Base-by-base conservation (phyloP, 1,139 yeast species). In the Taphrina communis region DNA sequence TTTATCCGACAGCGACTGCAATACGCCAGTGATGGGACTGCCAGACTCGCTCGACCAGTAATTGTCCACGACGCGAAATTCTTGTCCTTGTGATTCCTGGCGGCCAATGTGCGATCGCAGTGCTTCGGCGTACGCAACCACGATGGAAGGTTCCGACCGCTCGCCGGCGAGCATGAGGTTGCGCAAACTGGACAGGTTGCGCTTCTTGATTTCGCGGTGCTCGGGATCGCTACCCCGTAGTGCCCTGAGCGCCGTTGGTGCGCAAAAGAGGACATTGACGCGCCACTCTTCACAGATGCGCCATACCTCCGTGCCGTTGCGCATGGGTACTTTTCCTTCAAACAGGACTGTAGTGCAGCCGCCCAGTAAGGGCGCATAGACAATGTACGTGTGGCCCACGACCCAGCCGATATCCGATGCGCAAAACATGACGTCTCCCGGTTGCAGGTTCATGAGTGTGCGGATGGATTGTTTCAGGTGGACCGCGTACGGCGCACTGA, bases 241-340 rank as follows among this genome's bases (percentile, higher is more conserved):
- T n/a, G 67, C 67, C 12, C 67, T 48, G 6, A 63, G 38, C 8
- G 67, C 67, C 5, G 67, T 63, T 25, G 67, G 67, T n/a, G 67
- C 67, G 44, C 67, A 63, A 11, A 63, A 63, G 17, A 63, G 60
- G 48, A 63, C 67, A 36, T 63, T 55, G 56, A 53, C 67, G 21
- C 48, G 44, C 61, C 59, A 63, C 35, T 53, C 67, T 17, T 63
- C 67, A n/a, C 67, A 63, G 38, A 53, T 11, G 21, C 67, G 60
- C 67, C 67, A 63, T 21, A 63, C 67, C 14, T 63, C 67, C 11
- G 46, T 21, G 55, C 67, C 67, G 36, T 21, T 25, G 14, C 55
- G 60, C 67, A 63, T 63, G 8, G 67, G 67, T 19, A 63, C 61
- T 39, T 63, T 63, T 25, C 67, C 67, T 46, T 63, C 67, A 21